A percentile compares a stretch with the other conserved stretches of the same genome.
Conservation (phyloP, 1,284 basidiomycete genomes). For the Leccinum pachyderme region DNA sequence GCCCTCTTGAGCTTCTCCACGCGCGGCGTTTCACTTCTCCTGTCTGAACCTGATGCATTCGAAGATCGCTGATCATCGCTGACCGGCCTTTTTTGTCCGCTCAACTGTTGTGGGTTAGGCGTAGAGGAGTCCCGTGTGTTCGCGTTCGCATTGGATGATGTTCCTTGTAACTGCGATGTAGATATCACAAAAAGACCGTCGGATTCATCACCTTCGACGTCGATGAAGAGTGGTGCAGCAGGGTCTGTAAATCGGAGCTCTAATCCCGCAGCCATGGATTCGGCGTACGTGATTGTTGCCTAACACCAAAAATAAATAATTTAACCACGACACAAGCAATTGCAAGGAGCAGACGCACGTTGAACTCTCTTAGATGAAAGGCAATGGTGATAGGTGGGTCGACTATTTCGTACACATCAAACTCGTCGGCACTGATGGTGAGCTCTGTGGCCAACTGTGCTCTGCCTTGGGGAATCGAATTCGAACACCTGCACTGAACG, state of each 20-base stretch:
- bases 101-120: slow-evolving; percentile 29
- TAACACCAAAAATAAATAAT: slow-evolving; percentile 29
- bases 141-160: slow-evolving; percentile 25
- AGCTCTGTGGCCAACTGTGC: slow-evolving; percentile 70
- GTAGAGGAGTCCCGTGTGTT: slow-evolving; percentile 21
- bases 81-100: slow-evolving; percentile 40
- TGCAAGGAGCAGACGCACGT: slow-evolving; percentile 40
- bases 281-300: slow-evolving; percentile 77
- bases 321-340: slow-evolving; percentile 1
- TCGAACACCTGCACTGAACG: not conserved
- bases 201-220: slow-evolving; percentile 60
- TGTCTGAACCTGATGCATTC: slow-evolving; percentile 24
- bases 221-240: slow-evolving; percentile 68
- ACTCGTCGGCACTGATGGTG: slow-evolving; percentile 69
- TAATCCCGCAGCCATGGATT: slow-evolving; percentile 59
- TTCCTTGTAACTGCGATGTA: slow-evolving; percentile 57
- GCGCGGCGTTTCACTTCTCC: slow-evolving; percentile 36
- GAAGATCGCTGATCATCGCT: slow-evolving; percentile 32
- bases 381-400: slow-evolving; percentile 61
- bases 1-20: slow-evolving; percentile 44
- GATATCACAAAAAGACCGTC: slow-evolving; percentile 72
- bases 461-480: slow-evolving; percentile 41
- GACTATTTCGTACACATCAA: slow-evolving; percentile 68
- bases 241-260: slow-evolving; percentile 75
- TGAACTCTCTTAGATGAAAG: slow-evolving; percentile 81